These are phyloP conservation scores for Xanthoconium separans DNA, from an alignment of 1,284 basidiomycete species.

Conservation along the genomic window DNA sequence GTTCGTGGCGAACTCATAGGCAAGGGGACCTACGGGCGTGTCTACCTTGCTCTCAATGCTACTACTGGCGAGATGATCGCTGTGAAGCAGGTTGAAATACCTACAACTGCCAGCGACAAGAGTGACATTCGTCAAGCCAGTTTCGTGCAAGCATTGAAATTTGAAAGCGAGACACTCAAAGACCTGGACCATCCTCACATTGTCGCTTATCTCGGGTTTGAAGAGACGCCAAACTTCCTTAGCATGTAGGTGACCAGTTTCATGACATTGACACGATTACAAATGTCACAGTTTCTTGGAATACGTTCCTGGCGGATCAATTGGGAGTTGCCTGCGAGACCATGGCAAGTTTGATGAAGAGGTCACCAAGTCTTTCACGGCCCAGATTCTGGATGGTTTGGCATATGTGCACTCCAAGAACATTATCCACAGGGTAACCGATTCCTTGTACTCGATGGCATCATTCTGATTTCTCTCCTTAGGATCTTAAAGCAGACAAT, in stretches of 20 bases:
- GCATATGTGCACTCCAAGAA: conserved; percentile 91
- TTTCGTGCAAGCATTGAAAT: conserved; percentile 89
- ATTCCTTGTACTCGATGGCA: neutral
- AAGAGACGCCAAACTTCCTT: conserved; percentile 86
- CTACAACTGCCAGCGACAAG: conserved; percentile 86
- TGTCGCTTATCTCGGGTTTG: conserved; percentile 97
- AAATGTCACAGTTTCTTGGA: conserved; percentile 78
- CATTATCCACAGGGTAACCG: conserved; percentile 85
- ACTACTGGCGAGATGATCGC: conserved; percentile 99
- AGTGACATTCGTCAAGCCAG: conserved; percentile 83
- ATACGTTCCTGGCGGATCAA: conserved; percentile 96
- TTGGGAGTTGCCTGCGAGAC: conserved; percentile 90
- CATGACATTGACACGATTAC: conserved; percentile 3
- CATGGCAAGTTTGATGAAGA: conserved; percentile 93
- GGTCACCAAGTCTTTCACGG: conserved; percentile 90
- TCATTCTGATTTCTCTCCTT: conserved; percentile 10
- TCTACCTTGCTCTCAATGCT: conserved; percentile 96
- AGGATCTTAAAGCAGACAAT: conserved; percentile 98
- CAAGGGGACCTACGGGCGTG: conserved; percentile 94
- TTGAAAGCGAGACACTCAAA: conserved; percentile 94
- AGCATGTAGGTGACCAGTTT: conserved; percentile 73
- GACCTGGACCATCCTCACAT: conserved; percentile 97
- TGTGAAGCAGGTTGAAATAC: conserved; percentile 98
- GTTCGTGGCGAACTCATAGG: conserved; percentile 97
- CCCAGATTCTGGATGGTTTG: conserved; percentile 89